Evolutionary conservation across 306 rosid genomes (phyloP), one percentile per base, ranked within the genome.

Genomic region (Prunus armeniaca): DNA sequence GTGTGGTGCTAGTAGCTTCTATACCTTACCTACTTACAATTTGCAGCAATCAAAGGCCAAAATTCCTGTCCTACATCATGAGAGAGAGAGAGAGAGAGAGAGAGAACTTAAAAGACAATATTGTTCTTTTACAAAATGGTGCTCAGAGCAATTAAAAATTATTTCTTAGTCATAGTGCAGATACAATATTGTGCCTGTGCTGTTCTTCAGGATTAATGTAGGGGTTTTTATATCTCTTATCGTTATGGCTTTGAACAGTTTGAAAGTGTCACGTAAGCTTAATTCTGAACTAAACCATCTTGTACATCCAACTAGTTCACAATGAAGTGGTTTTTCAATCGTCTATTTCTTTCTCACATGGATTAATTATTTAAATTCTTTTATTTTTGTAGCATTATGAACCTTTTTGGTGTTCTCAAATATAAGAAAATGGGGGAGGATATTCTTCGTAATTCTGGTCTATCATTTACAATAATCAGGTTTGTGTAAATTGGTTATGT

Each of bases 391-490:
- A 94, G 98, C 82, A 78, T 94, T 77, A 92, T 91, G 97, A 94
- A 94, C 80, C 96, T 94, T 65, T 94, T 94, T 74, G 97, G 98
- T 50, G 98, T 94, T 71, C 93, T 94, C 77, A 90, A 92, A 83
- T 94, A 90, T 74, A 94, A 94, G 90, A 94, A 88, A 82, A 91
- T 86, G 93, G 98, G 93, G 14, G 98, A 94, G 83, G 98, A 94
- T 72, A 87, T 87, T 86, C 96, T 94, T 74, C 85, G 62, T 55
- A 79, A 84, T 74, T 94, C 96, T 24, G 95, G 98, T 71, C 79
- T 94, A 84, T 96, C 98, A 66, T 94, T 74, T 87, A 92, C 98
- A 68, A 92, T 94, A 79, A 87, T 94, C 85, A 94, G 98, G 98
- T 92, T 69, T 67, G 86, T 41, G 15, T 67, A 73, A 71, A 46